A percentile compares a stretch with the other conserved stretches of the same genome.
phyloP scores from a whole-genome alignment of 345 rosid genomes.

The Gossypium bickii region DNA sequence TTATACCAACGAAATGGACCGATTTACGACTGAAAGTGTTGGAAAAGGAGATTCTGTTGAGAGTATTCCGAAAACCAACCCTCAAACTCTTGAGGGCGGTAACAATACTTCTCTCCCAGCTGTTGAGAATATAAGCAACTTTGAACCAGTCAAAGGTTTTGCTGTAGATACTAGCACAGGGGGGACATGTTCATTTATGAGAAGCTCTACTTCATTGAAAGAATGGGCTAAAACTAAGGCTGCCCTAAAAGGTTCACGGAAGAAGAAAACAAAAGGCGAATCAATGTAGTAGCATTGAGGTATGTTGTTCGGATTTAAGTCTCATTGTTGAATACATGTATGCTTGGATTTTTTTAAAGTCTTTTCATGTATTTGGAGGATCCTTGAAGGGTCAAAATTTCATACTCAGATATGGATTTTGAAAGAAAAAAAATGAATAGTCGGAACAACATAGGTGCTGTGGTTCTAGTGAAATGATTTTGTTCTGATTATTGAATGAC shows the following conservation, averaged over 20 bases:
- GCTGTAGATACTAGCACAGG: slow-evolving; percentile 26
- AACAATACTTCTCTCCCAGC: slow-evolving; percentile 17
- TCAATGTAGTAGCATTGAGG: slow-evolving; percentile 16
- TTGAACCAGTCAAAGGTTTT: slow-evolving; percentile 16
- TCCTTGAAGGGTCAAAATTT: too few species aligned
- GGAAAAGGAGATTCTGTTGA: slow-evolving; percentile 14
- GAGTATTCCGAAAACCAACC: slow-evolving; percentile 16
- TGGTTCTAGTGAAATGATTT: neutral
- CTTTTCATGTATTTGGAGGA: too few species aligned
- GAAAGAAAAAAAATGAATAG: too few species aligned
- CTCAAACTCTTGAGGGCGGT: slow-evolving; percentile 15
- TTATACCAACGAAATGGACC: slow-evolving; percentile 18
- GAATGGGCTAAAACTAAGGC: slow-evolving; percentile 73
- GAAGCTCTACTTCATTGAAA: slow-evolving; percentile 63
- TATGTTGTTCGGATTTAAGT: too few species aligned
- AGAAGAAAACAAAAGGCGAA: slow-evolving; percentile 29
- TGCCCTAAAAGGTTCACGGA: slow-evolving; percentile 44
- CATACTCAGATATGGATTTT: too few species aligned
- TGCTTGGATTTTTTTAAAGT: too few species aligned
- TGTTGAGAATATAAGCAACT: slow-evolving; percentile 18
- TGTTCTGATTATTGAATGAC: neutral
- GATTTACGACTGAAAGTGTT: neutral
- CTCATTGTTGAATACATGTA: too few species aligned
- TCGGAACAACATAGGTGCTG: too few species aligned
- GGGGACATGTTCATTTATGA: slow-evolving; percentile 66